Evolutionary conservation across 176 grass and related monocot genomes (phyloP), one percentile per base, ranked within the genome.

Genomic region (Aegilops umbellulata): DNA sequence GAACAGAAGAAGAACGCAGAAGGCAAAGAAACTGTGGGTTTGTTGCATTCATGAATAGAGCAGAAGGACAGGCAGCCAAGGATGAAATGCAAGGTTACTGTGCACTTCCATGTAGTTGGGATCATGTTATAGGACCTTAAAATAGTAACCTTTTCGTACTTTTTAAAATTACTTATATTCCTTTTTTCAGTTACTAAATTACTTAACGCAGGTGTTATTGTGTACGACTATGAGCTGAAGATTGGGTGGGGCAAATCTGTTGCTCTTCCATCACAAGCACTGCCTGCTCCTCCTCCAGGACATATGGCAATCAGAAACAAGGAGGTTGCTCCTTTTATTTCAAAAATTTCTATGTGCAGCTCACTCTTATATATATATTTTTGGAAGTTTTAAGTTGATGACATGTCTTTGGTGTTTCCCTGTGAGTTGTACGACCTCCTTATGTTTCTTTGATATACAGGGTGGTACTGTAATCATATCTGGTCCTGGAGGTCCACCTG

Each of bases 221-320:
- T 99, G 66, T 99, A 99, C 65, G 97, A 99, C 81, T 94, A 96
- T 90, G 97, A 99, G 69, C 86, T 99, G 80, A 96, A 99, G 86
- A 90, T 99, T 91, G 94, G 97, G 20, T 99, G 94, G 97, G 97
- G 97, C 58, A 99, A 99, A 88, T 99, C 94, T 79, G 97, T 99
- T 61, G 87, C 94, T 86, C 94, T 99, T 84, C 97, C 94, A 16
- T 93, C 97, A 83, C 97, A 99, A 58, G 97, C 97, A 78, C 81
- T 99, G 42, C 94, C 97, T 83, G 97, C 97, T 82, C 97, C 97
- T 57, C 97, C 97, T 32, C 97, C 97, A 78, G 97, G 97, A 53
- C 94, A 99, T 27, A 99, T 99, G 97, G 97, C 97, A 49, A 99
- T 99, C 35, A 96, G 97, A 93, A 94, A 92, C 90, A 96, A 96